Conservation (phyloP, 345 rosid genomes). For the Rhodomyrtus tomentosa region DNA sequence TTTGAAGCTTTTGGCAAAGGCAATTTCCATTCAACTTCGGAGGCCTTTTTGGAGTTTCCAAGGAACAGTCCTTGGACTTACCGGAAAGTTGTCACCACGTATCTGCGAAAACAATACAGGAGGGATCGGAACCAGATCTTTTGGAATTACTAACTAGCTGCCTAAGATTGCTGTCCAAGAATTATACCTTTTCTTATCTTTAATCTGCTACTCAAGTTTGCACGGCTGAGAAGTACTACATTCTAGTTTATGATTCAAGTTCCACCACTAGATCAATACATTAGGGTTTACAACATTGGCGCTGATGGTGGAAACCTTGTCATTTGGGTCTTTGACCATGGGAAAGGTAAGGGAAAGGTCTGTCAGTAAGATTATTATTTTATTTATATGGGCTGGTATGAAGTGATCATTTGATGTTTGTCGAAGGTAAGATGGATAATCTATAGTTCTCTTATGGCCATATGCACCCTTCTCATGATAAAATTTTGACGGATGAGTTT, state of each 20-base stretch:
- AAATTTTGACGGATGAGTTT: neutral
- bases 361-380: neutral
- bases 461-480: neutral
- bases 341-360: neutral
- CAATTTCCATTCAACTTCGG: slow-evolving; percentile 62
- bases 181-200: neutral
- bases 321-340: neutral
- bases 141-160: slow-evolving; percentile 58
- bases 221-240: neutral
- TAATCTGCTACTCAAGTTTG: neutral
- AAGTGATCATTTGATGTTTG: neutral
- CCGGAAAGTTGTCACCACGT: slow-evolving; percentile 37
- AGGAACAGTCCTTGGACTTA: slow-evolving; percentile 46
- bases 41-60: slow-evolving; percentile 61
- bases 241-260: neutral
- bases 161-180: neutral
- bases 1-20: slow-evolving; percentile 80
- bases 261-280: neutral
- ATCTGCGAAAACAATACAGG: slow-evolving; percentile 50
- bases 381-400: neutral
- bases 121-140: slow-evolving; percentile 46
- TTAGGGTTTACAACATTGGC: neutral
- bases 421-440: neutral
- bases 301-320: neutral
- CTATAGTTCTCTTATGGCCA: neutral